Evolutionary conservation across 305 asterid genomes (phyloP), one percentile per base, ranked within the genome.

Genomic region (Andrographis paniculata): DNA sequence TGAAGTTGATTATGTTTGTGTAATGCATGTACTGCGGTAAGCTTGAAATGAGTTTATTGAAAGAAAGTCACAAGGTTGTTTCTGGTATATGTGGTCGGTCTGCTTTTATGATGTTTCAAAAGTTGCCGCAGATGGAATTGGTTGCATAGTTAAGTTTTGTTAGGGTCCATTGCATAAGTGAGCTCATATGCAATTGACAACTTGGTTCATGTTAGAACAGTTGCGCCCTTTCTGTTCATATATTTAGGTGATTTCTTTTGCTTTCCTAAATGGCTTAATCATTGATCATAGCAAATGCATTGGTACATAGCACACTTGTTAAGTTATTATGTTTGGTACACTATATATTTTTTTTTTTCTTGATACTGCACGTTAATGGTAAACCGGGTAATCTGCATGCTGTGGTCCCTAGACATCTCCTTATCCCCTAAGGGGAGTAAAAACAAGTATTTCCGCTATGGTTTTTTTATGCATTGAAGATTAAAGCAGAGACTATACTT

Each of bases 1-100:
- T 45, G 30, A 48, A 47, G 53, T 37, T 45, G 20, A 11, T 39
- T 44, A 17, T 44, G 24, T 42, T 42, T 18, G 14, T 0, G 9
- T 4, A 42, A 12, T 11, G 53, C 53, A 14, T 31, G 18, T 42
- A 24, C 42, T 36, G 44, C 15, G 28, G 45, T 23, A 14, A 31
- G 45, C 27, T 16, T 63, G 37, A 27, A 41, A 23, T 41, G 45
- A 42, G 43, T 62, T 43, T 19, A 22, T 13, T 6, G 14, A 19
- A 20, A 45, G 28, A 9, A 28, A 7, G 14, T 24, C 11, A 2
- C 9, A 42, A 17, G 24, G 14, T 27, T 22, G 14, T 27, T 22
- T 17, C 27, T 47, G 16, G 16, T 37, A 13, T 37, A 37, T 37
- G 17, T 13, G 14, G 42, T 17, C 37, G 1, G 17, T 13, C 42